Evolutionary conservation across 2,329 filamentous ascomycete species (phyloP).

Genomic region (Fusarium odoratissimum): DNA sequence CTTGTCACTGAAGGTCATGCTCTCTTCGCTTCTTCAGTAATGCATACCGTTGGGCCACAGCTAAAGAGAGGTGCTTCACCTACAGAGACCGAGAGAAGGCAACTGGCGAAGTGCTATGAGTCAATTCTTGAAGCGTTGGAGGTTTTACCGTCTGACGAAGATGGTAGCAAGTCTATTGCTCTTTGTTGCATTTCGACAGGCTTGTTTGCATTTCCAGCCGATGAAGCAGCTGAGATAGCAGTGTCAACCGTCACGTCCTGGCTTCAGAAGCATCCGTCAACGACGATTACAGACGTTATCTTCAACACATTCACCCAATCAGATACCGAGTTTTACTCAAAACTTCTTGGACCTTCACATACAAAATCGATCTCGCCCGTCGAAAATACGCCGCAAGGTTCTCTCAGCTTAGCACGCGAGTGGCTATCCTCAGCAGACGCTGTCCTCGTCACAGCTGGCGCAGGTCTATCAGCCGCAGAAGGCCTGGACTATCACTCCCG

Average conservation of each 20-base stretch:
- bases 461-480: constrained; percentile 38
- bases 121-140: constrained; percentile 22
- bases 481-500: constrained; percentile 39
- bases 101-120: constrained; percentile 31
- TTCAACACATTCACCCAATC: constrained; percentile 39
- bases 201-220: constrained; percentile 35
- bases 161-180: constrained; percentile 24
- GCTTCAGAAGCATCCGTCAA: constrained; percentile 14
- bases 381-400: accelerated
- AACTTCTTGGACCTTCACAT: neutral
- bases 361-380: accelerated
- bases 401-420: neutral
- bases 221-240: constrained; percentile 33
- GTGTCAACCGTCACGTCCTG: constrained; percentile 9
- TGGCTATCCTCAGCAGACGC: constrained; percentile 39
- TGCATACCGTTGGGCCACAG: constrained; percentile 39
- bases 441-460: constrained; percentile 35
- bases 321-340: constrained; percentile 24
- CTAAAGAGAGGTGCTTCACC: constrained; percentile 3
- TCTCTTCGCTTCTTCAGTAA: constrained; percentile 12
- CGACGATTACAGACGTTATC: constrained; percentile 33
- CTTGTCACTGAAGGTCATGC: constrained; percentile 28
- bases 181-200: constrained; percentile 41
- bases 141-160: accelerated
- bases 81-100: neutral